Conservation (phyloP, 2,329 filamentous ascomycete species). For the Verticillium nonalfalfae region DNA sequence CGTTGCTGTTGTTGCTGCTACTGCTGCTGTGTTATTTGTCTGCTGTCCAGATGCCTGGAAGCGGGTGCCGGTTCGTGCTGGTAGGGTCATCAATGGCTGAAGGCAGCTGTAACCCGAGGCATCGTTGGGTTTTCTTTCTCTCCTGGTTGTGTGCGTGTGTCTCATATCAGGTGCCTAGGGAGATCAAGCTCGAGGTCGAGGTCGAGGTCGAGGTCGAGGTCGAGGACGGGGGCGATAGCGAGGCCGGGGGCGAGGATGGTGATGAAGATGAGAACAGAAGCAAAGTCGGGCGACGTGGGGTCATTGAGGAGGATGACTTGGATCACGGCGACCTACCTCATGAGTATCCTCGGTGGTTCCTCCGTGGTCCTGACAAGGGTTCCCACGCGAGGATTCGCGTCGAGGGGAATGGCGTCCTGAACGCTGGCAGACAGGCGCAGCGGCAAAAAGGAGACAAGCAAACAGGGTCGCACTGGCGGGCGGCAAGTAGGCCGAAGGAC, state of each 20-base stretch:
- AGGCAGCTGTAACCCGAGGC: neutral
- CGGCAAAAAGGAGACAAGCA: neutral
- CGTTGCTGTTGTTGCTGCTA: conserved; percentile 7
- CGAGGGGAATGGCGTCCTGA: neutral
- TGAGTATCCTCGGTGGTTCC: neutral
- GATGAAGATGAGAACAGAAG: conserved; percentile 11
- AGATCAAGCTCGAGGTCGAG: conserved; percentile 11
- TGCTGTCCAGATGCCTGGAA: neutral
- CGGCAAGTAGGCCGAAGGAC: neutral
- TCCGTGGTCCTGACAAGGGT: neutral
- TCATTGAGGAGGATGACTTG: neutral
- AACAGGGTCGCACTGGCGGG: neutral
- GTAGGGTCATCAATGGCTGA: neutral
- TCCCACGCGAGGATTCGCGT: neutral
- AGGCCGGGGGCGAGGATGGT: conserved; percentile 2
- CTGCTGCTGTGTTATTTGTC: conserved; percentile 1
- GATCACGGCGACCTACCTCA: neutral
- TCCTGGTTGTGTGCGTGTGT: conserved; percentile 17
- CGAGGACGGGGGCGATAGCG: neutral
- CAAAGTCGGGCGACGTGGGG: conserved; percentile 5
- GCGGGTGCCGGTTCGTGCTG: neutral
- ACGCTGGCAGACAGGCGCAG: neutral
- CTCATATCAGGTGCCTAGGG: neutral
- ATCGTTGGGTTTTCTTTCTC: conserved; percentile 1
- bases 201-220: conserved; percentile 15